Conservation (phyloP, 176 grass and related monocot species). For the Urochloa ruziziensis region DNA sequence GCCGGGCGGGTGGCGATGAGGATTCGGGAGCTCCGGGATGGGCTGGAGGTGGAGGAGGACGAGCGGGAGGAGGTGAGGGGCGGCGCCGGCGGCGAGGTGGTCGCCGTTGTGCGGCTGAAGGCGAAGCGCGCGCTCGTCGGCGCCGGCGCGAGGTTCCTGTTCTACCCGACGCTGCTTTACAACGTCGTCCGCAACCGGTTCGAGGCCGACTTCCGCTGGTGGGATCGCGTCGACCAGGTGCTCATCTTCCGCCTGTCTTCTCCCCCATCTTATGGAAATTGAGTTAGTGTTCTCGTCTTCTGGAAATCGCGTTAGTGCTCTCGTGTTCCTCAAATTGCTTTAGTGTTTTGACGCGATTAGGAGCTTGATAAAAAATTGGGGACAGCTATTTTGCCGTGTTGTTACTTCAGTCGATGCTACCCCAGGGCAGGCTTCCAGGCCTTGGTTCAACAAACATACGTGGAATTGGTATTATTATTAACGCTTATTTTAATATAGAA, state of each 20-base stretch:
- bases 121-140: slow-evolving; percentile 78
- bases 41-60: slow-evolving; percentile 19
- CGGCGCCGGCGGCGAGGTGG: background rate
- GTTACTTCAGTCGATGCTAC: background rate
- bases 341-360: background rate
- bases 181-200: slow-evolving; percentile 89
- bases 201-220: slow-evolving; percentile 86
- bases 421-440: background rate
- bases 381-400: background rate
- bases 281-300: background rate
- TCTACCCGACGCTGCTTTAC: slow-evolving; percentile 93
- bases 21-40: slow-evolving; percentile 37
- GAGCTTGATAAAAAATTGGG: background rate
- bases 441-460: background rate
- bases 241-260: slow-evolving; percentile 34
- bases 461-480: background rate
- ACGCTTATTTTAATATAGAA: background rate
- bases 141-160: slow-evolving; percentile 77
- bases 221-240: slow-evolving; percentile 90
- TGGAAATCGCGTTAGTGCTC: background rate
- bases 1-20: slow-evolving; percentile 8
- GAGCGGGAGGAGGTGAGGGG: slow-evolving; percentile 8
- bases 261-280: background rate
- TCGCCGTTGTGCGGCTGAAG: slow-evolving; percentile 31
- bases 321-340: background rate